phyloP scores from a whole-genome alignment of 768 basidiomycete genomes.

The Mrakia blollopis region DNA sequence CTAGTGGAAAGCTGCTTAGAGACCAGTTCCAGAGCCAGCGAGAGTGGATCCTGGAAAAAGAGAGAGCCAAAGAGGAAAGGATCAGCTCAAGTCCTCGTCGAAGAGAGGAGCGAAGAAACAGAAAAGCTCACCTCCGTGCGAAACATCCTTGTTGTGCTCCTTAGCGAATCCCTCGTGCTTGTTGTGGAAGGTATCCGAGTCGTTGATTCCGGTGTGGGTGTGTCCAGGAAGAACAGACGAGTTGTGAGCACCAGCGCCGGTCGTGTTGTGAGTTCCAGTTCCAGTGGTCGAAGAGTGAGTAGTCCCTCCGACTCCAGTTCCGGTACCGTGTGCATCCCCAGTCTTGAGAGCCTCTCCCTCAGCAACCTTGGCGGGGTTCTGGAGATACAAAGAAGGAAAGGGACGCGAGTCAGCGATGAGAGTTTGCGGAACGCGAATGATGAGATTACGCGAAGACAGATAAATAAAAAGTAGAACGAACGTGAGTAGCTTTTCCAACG shows the following conservation, averaged over 20 bases:
- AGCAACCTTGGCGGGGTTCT: slow-evolving; percentile 15
- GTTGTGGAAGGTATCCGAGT: not conserved
- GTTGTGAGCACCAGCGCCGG: not conserved
- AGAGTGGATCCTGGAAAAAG: not conserved
- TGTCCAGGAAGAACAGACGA: not conserved
- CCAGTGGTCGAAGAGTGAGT: not conserved
- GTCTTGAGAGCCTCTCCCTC: slow-evolving; percentile 11
- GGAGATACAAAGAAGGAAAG: not conserved
- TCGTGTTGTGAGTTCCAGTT: not conserved
- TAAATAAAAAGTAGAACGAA: not conserved
- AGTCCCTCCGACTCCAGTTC: no score
- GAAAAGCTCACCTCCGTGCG: no score
- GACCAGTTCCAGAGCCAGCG: not conserved
- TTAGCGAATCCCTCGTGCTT: not conserved
- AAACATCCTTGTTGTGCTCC: not conserved
- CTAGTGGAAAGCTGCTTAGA: not conserved
- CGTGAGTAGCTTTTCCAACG: slow-evolving; percentile 4
- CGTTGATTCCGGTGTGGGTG: not conserved
- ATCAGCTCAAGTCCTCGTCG: no score
- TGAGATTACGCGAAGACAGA: not conserved
- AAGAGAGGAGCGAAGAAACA: no score
- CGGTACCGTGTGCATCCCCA: not conserved
- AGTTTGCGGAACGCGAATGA: no score
- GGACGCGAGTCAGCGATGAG: not conserved
- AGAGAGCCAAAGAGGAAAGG: not conserved